Conservation (phyloP, 148 eudicot genomes). For the Amaranthus cruentus region DNA sequence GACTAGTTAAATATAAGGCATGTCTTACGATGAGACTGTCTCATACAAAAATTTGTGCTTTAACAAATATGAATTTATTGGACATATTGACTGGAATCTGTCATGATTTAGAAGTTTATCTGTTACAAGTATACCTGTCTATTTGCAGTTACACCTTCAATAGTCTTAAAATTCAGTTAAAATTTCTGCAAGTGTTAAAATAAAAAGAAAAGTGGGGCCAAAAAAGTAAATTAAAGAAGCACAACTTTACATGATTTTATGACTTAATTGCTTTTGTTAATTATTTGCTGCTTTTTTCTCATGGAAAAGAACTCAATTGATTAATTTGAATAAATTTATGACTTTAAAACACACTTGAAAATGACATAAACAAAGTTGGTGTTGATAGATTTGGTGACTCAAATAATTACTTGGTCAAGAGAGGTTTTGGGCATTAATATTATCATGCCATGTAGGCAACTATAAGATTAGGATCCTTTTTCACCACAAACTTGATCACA, state of each 20-base stretch:
- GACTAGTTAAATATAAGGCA: no score
- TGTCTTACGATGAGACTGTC: no score
- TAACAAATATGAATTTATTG: not conserved
- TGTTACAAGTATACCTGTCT: not conserved
- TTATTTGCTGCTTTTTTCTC: not conserved
- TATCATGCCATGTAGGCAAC: conserved; percentile 29
- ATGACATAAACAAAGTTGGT: conserved; percentile 8
- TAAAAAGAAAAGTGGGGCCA: not conserved
- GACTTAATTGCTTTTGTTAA: conserved; percentile 13
- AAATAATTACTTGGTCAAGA: conserved; percentile 24
- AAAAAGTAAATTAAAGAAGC: conserved; percentile 7
- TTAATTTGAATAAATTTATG: not conserved
- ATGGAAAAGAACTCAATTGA: not conserved
- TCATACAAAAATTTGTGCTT: not conserved
- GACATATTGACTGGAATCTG: conserved; percentile 10
- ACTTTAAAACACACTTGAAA: conserved; percentile 13
- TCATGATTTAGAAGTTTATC: not conserved
- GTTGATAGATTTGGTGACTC: conserved; percentile 14
- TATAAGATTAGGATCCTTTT: conserved; percentile 23
- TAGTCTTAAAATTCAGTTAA: conserved; percentile 14
- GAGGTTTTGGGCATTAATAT: conserved; percentile 16
- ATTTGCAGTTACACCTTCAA: not conserved
- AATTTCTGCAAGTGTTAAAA: not conserved
- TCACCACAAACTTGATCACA: conserved; percentile 19
- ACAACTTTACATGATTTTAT: conserved; percentile 4